Conservation (phyloP, 2,329 filamentous ascomycete species). For the Botryotinia narcissicola region DNA sequence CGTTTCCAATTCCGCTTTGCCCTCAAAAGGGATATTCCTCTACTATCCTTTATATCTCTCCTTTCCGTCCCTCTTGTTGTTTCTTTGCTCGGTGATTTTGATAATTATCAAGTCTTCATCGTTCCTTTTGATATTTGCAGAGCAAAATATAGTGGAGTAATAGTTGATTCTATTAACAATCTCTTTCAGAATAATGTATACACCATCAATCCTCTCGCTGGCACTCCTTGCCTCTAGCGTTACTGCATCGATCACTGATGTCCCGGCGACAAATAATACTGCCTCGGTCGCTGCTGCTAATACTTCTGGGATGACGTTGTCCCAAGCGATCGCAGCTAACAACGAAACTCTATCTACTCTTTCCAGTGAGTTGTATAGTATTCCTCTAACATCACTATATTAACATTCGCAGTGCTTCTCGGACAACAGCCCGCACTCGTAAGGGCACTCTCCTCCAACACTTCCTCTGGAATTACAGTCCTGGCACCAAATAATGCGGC, state of each 20-base stretch:
- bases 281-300: neutral
- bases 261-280: neutral
- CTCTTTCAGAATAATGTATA: slow-evolving; percentile 18
- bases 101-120: slow-evolving; percentile 10
- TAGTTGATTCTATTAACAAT: slow-evolving; percentile 17
- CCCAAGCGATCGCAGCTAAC: slow-evolving; percentile 1
- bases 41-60: slow-evolving; percentile 3
- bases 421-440: slow-evolving; percentile 13
- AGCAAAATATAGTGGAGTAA: slow-evolving; percentile 10
- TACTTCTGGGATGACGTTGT: neutral
- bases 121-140: slow-evolving; percentile 15
- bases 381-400: neutral
- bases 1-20: slow-evolving; percentile 11
- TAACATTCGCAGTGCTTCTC: slow-evolving; percentile 16
- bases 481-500: slow-evolving; percentile 41
- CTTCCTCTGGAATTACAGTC: slow-evolving; percentile 29
- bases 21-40: neutral
- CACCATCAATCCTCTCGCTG: slow-evolving; percentile 8
- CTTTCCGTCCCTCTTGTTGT: neutral
- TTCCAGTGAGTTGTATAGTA: neutral
- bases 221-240: neutral
- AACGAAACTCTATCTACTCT: slow-evolving; percentile 10
- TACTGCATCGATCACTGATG: neutral
- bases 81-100: slow-evolving; percentile 7
- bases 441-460: slow-evolving; percentile 9